Percentiles rank a stretch among this genome's conserved stretches.
These are phyloP conservation scores for Cutaneotrichosporon sp. DNA, from an alignment of 1,284 basidiomycete genomes.

Conservation along the genomic window DNA sequence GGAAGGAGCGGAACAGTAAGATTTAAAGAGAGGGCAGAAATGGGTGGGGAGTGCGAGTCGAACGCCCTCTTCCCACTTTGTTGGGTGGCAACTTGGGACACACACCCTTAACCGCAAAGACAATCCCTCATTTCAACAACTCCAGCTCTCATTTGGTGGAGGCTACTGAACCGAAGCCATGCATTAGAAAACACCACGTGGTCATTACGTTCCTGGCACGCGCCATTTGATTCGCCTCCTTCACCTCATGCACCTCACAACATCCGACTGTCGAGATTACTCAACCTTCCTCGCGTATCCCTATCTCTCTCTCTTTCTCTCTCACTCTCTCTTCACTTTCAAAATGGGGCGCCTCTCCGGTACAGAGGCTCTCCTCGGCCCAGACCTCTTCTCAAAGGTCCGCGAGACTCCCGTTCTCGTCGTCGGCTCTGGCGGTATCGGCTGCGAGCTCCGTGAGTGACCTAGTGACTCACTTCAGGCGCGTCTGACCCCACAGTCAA, in stretches of 20 bases:
- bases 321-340: too few species aligned
- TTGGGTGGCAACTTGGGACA: not conserved
- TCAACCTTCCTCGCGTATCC: not conserved
- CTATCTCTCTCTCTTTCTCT: too few species aligned
- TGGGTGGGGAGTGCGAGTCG: not conserved
- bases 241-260: too few species aligned
- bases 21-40: not conserved
- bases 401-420: constrained; percentile 73
- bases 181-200: not conserved
- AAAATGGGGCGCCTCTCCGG: constrained; percentile 41
- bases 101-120: not conserved
- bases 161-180: not conserved
- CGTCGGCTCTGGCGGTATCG: constrained; percentile 97
- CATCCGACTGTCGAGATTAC: not conserved
- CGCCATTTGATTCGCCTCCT: not conserved
- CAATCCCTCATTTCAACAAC: too few species aligned
- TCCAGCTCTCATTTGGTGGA: too few species aligned
- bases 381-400: constrained; percentile 60
- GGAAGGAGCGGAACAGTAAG: not conserved
- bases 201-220: not conserved
- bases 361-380: constrained; percentile 66
- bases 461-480: not conserved
- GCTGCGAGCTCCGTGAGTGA: constrained; percentile 90
- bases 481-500: constrained; percentile 68
- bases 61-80: too few species aligned